Evolutionary conservation across 805 yeast species (phyloP).

Genomic region (Trichomonascus vanleenenianus): DNA sequence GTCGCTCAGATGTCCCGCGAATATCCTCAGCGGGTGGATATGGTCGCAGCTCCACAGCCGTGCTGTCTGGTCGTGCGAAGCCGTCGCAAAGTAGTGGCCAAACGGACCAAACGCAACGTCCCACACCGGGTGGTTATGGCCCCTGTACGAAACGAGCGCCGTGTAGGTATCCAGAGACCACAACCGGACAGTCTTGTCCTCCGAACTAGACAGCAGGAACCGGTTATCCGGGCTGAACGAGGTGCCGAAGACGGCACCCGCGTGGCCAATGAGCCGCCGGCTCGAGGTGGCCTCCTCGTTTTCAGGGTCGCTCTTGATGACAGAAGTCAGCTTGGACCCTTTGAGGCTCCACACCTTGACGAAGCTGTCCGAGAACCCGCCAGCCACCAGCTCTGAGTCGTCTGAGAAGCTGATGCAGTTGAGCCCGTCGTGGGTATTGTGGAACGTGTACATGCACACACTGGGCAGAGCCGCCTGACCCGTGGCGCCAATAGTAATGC

Average conservation of each 20-base stretch:
- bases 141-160: constrained; percentile 86
- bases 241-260: constrained; percentile 88
- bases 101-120: constrained; percentile 90
- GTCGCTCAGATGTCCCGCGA: constrained; percentile 96
- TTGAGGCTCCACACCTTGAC: constrained; percentile 90
- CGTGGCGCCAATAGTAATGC: constrained; percentile 53
- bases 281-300: constrained; percentile 15
- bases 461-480: constrained; percentile 81
- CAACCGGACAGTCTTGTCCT: constrained; percentile 82
- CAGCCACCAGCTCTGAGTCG: constrained; percentile 81
- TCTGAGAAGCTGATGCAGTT: constrained; percentile 82
- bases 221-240: constrained; percentile 87
- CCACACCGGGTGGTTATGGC: constrained; percentile 97
- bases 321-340: constrained; percentile 63
- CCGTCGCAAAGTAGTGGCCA: constrained; percentile 98
- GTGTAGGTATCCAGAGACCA: constrained; percentile 94
- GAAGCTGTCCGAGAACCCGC: constrained; percentile 89
- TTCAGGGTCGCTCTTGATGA: constrained; percentile 24
- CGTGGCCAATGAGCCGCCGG: constrained; percentile 74
- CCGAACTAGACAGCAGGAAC: constrained; percentile 74
- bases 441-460: constrained; percentile 97
- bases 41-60: constrained; percentile 98
- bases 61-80: constrained; percentile 96
- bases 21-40: constrained; percentile 88
- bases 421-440: constrained; percentile 83